Evolutionary conservation across 169 alveolate species (phyloP), one percentile per base, ranked within the genome.

Genomic region (Eimeria acervulina): DNA sequence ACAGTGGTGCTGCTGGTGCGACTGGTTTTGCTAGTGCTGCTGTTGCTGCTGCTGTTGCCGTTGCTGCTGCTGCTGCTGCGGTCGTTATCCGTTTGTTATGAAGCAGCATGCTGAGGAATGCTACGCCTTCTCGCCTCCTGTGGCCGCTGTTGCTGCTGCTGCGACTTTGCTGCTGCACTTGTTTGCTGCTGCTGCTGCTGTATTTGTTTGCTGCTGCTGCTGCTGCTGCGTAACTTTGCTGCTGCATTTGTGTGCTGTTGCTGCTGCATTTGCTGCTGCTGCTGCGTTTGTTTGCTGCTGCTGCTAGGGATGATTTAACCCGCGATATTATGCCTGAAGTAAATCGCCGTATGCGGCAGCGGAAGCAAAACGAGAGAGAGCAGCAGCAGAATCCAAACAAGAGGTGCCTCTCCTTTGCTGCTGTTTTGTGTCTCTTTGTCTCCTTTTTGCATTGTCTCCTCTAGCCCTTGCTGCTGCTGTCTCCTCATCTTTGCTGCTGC

Each of bases 301-400:
- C 47, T 28, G 44, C 38, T 52, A 93, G 96, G 96, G 96, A 94
- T 66, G 96, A 94, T 44, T n/a, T 94, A 17, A 94, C 89, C 2
- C 70, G 76, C n/a, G 96, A 94, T 44, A 59, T 94, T 1, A 94
- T 94, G 93, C 96, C 96, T 23, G 81, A 66, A 42, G 94, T 94
- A 40, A 94, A 81, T 23, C 72, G 94, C 31, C 55, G 96, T 2
- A 52, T 76, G 15, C 70, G 89, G 21, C 94, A 94, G 76, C 51
- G 84, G 59, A 74, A 78, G 31, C 84, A 44, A 21, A 84, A 44
- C 28, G 96, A 93, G 74, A 23, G 55, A 52, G 95, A 91, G n/a
- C 44, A 38, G 80, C 83, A 26, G 47, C 83, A 21, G 4, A 88
- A 88, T 59, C 94, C 72, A 10, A 31, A 42, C 33, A 91, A 91